These are phyloP conservation scores for Penicillium subrubescens DNA, from an alignment of 495 filamentous ascomycete genomes.

Conservation along the genomic window DNA sequence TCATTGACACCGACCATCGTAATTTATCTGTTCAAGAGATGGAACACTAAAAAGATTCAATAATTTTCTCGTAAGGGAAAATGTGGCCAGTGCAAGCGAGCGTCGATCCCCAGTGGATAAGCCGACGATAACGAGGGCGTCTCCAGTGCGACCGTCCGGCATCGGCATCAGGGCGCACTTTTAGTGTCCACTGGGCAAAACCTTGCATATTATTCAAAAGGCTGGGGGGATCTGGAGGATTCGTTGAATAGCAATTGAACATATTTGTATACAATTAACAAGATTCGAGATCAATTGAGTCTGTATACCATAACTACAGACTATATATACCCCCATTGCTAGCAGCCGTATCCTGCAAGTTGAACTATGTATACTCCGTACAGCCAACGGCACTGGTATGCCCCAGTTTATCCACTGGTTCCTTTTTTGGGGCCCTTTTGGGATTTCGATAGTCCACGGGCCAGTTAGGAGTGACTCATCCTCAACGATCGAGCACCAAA, in stretches of 20 bases:
- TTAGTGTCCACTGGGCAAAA: neutral
- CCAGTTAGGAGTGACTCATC: conserved; percentile 22
- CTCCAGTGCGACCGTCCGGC: conserved; percentile 17
- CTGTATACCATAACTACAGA: neutral
- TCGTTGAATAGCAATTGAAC: neutral
- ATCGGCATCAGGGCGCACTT: conserved; percentile 15
- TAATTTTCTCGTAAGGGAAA: conserved; percentile 1
- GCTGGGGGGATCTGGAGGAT: neutral
- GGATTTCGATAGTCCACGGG: neutral
- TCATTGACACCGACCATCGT: too few relatives aligned
- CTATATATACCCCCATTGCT: neutral
- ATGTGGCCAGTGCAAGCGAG: neutral
- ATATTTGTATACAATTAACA: neutral
- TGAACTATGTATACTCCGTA: neutral
- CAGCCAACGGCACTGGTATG: neutral
- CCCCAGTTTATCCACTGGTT: conserved; percentile 14
- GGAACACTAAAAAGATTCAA: neutral
- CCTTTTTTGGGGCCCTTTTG: neutral
- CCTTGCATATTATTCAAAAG: neutral
- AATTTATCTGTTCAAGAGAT: too few relatives aligned
- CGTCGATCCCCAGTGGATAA: conserved; percentile 15
- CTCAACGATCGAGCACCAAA: conserved; percentile 1
- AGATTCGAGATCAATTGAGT: neutral
- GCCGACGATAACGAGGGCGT: neutral
- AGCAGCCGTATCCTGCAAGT: neutral